These are phyloP conservation scores for Arachis monticola DNA, from an alignment of 331 rosid species.

Conservation along the genomic window DNA sequence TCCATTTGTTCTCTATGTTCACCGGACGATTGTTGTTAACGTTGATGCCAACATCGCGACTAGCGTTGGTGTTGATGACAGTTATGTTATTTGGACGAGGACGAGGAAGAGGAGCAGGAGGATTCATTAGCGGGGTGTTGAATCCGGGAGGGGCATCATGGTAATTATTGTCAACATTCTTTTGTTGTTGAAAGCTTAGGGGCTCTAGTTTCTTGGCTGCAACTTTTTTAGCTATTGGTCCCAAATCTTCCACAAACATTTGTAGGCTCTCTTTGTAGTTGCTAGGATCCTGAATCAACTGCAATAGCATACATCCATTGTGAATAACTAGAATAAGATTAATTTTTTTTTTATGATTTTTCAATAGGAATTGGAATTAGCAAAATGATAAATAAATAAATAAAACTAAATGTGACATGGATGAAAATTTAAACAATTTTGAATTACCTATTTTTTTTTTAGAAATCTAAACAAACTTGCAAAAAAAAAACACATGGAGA, in stretches of 20 bases:
- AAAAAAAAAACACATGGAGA: too few species aligned
- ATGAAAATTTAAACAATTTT: not conserved
- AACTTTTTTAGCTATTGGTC: slow-evolving; percentile 48
- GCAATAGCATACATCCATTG: slow-evolving; percentile 29
- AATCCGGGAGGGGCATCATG: not conserved
- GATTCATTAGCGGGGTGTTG: slow-evolving; percentile 14
- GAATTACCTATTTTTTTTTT: too few species aligned
- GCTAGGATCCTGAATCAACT: slow-evolving; percentile 20
- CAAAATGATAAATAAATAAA: not conserved
- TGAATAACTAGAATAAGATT: not conserved
- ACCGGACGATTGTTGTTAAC: slow-evolving; percentile 8
- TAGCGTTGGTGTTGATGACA: not conserved
- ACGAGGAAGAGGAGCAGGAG: not conserved
- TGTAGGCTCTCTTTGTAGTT: slow-evolving; percentile 50
- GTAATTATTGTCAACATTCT: not conserved
- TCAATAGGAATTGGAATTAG: too few species aligned
- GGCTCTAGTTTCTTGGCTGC: slow-evolving; percentile 44
- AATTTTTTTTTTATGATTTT: too few species aligned
- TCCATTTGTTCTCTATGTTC: not conserved
- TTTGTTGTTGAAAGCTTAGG: not conserved
- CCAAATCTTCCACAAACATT: slow-evolving; percentile 51
- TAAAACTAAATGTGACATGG: not conserved
- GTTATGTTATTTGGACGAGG: not conserved
- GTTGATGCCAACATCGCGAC: not conserved
- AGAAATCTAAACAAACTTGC: too few species aligned